These are phyloP conservation scores for Cadophora sp. DNA, from an alignment of 2,329 filamentous ascomycete species.

Conservation along the genomic window DNA sequence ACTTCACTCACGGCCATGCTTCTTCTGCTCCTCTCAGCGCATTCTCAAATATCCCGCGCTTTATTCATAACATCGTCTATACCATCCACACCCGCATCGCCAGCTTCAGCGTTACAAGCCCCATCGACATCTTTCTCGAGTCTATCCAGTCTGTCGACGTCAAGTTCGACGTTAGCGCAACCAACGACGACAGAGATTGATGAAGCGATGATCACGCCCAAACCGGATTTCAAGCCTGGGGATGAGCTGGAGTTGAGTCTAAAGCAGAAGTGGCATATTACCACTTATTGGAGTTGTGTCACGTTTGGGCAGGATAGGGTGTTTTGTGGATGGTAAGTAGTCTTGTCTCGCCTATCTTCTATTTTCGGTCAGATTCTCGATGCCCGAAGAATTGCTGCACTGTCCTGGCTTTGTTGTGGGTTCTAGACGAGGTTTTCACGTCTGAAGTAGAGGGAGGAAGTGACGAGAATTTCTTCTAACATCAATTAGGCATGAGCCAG, in stretches of 20 bases:
- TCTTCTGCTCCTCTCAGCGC: neutral
- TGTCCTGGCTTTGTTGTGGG: neutral
- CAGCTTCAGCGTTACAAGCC: neutral
- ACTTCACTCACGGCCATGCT: neutral
- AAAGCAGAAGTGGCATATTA: conserved; percentile 41
- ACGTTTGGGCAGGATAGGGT: conserved; percentile 29
- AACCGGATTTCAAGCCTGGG: conserved; percentile 17
- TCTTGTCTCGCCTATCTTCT: neutral
- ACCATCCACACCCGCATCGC: neutral
- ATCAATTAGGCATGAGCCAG: conserved; percentile 37
- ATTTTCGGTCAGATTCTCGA: neutral
- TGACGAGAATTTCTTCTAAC: neutral
- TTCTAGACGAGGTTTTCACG: neutral
- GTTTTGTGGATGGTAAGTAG: conserved; percentile 38
- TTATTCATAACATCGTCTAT: conserved; percentile 5
- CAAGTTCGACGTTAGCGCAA: neutral
- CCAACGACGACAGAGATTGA: conserved; percentile 8
- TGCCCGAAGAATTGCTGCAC: neutral
- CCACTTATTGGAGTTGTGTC: conserved; percentile 41
- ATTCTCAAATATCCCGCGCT: neutral
- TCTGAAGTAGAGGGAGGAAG: neutral
- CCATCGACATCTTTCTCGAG: neutral
- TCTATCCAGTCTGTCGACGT: neutral
- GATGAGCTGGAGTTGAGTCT: conserved; percentile 19
- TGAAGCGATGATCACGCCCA: conserved; percentile 29